Percentiles rank a stretch among this genome's conserved stretches.
Conservation (phyloP, 345 rosid species). For the Aquilaria malaccensis region DNA sequence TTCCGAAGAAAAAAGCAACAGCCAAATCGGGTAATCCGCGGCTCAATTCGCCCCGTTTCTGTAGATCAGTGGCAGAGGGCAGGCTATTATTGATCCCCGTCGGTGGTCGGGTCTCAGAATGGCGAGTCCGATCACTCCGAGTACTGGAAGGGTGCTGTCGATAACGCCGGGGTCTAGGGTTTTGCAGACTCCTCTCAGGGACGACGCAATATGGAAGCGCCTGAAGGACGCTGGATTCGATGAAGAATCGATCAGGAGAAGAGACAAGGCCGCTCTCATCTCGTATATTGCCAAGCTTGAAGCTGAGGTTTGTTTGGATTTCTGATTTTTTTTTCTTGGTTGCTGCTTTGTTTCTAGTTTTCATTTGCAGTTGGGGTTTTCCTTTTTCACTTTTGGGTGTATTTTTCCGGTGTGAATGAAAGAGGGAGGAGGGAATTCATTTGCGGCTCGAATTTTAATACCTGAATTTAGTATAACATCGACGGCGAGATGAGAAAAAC, state of each 20-base stretch:
- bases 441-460: too few species aligned
- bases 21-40: not conserved
- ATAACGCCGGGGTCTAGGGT: conserved; percentile 61
- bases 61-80: conserved; percentile 10
- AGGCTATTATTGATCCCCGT: not conserved
- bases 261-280: conserved; percentile 87
- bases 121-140: conserved; percentile 62
- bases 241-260: conserved; percentile 68
- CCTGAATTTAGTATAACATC: too few species aligned
- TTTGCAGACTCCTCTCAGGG: conserved; percentile 46
- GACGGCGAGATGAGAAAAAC: too few species aligned
- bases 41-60: conserved; percentile 2
- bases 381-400: not conserved
- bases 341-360: not conserved
- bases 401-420: not conserved
- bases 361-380: not conserved
- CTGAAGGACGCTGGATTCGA: conserved; percentile 89
- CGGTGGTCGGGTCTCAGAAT: conserved; percentile 25
- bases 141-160: conserved; percentile 23
- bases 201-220: conserved; percentile 67
- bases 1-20: not conserved
- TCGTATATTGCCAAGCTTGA: conserved; percentile 85
- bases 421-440: too few species aligned
- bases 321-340: not conserved
- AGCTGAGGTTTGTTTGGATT: conserved; percentile 54